Base-by-base conservation (phyloP, 164 flowering plant genomes). In the Kalanchoe fedtschenkoi region DNA sequence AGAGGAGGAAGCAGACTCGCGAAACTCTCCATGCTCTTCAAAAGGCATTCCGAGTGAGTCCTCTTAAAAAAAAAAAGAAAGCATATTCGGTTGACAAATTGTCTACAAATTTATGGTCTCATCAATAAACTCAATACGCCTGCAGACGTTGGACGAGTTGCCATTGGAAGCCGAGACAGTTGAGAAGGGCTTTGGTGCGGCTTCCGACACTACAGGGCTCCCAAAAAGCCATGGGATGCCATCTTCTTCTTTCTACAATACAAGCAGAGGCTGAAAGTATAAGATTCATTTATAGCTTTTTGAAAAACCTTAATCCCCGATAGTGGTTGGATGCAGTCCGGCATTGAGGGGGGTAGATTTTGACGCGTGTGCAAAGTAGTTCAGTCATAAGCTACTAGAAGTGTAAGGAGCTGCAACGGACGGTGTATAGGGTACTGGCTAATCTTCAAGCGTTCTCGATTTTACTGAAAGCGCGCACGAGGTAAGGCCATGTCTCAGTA, bases 121-220 rank as follows among this genome's bases (percentile, higher is more conserved):
- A 4, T 57, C 21, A 19, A 11, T 17, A 17, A 28, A 26, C 4
- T 14, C 59, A 29, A 5, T n/a, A 3, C 28, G 8, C 28, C 38
- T 60, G 63, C 58, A 90, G 96, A 87, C 86, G 26, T 60, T 92
- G 81, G 92, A 90, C 68, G 96, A 90, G 75, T 69, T 93, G 54
- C 99, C 99, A 17, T 71, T 85, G 65, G 97, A 91, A 69, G 97
- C 93, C 62, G 96, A 91, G 61, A 66, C 88, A 29, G 80, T 77
- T 19, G 91, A 85, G 64, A 88, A 75, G 69, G 96, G 90, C 58
- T 91, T 78, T 73, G 77, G 77, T 74, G 63, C 79, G 71, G 78
- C 82, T 44, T 62, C 76, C 16, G 97, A 91, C 71, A 65, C 87
- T 30, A 91, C 96, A 14, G 97, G 97, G n/a, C 76, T 91, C 69